Conservation (phyloP, 1,284 basidiomycete genomes). For the Sporisorium scitamineum region DNA sequence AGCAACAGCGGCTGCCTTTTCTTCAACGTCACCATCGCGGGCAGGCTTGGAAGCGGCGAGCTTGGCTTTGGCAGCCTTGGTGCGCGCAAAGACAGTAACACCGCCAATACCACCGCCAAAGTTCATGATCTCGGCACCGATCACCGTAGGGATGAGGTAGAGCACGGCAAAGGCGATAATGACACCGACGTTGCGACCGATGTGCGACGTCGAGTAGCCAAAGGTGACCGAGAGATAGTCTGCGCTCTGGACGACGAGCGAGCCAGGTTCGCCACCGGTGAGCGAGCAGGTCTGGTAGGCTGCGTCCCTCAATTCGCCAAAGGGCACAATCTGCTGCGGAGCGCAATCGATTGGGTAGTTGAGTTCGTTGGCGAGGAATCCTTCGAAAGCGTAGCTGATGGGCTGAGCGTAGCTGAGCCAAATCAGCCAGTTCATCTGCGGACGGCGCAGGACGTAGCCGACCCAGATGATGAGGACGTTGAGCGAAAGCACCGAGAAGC, state of each 20-base stretch:
- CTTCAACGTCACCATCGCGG: conserved; percentile 27
- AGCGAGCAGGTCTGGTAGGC: conserved; percentile 70
- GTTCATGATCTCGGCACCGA: conserved; percentile 58
- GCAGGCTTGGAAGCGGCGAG: conserved; percentile 16
- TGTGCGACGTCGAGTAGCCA: conserved; percentile 73
- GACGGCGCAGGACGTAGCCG: conserved; percentile 74
- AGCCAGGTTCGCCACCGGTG: conserved; percentile 70
- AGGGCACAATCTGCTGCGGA: conserved; percentile 32
- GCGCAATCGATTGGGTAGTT: conserved; percentile 48
- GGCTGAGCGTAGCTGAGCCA: conserved; percentile 73
- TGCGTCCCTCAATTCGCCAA: conserved; percentile 19
- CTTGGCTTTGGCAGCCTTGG: conserved; percentile 36
- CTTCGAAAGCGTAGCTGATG: conserved; percentile 82
- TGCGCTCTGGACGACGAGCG: conserved; percentile 71
- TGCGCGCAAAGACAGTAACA: conserved; percentile 63
- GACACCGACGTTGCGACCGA: conserved; percentile 72
- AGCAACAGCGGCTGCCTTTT: conserved; percentile 19
- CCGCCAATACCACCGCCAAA: conserved; percentile 54
- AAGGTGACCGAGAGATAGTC: conserved; percentile 74
- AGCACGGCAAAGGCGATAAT: conserved; percentile 67
- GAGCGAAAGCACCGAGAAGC: conserved; percentile 52
- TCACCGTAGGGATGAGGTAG: conserved; percentile 56
- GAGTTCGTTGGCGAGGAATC: conserved; percentile 73
- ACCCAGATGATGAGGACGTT: conserved; percentile 53
- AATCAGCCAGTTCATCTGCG: conserved; percentile 76